Percentiles rank a stretch among this genome's conserved stretches.
These are phyloP conservation scores for Penicillium sp. DNA, from an alignment of 2,329 filamentous ascomycete genomes.

Conservation along the genomic window DNA sequence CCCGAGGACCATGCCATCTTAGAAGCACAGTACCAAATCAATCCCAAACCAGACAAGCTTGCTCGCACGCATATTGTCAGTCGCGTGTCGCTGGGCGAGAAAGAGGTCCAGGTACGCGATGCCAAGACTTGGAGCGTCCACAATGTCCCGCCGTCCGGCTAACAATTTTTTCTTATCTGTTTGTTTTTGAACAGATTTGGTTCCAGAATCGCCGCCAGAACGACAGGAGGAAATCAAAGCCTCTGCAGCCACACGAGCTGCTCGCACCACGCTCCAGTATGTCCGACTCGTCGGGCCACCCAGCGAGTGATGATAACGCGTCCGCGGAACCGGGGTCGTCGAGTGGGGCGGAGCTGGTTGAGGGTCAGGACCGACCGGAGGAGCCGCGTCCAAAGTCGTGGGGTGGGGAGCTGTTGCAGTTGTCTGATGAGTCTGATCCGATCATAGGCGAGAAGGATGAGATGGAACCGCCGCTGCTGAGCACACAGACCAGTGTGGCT, in stretches of 20 bases:
- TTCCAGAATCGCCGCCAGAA: slow-evolving; percentile 96
- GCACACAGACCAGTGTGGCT: slow-evolving; percentile 36
- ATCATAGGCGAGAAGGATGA: slow-evolving; percentile 31
- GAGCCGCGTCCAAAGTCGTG: slow-evolving; percentile 22
- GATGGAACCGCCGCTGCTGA: slow-evolving; percentile 23
- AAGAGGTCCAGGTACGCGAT: slow-evolving; percentile 84
- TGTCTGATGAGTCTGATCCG: slow-evolving; percentile 28
- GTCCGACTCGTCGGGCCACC: slow-evolving; percentile 30
- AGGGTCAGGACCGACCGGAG: slow-evolving; percentile 23
- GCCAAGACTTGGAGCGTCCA: slow-evolving; percentile 26
- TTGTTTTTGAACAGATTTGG: slow-evolving; percentile 70
- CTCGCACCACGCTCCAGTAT: slow-evolving; percentile 42
- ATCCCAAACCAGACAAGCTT: slow-evolving; percentile 89
- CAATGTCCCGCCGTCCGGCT: slow-evolving; percentile 24
- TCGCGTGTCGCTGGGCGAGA: slow-evolving; percentile 86
- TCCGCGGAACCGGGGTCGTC: slow-evolving; percentile 31
- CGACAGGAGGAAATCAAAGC: slow-evolving; percentile 83
- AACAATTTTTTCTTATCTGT: slow-evolving; percentile 2
- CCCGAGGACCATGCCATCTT: slow-evolving; percentile 86
- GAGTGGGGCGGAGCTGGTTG: slow-evolving; percentile 31
- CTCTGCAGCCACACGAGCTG: slow-evolving; percentile 76
- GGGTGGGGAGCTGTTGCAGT: slow-evolving; percentile 25
- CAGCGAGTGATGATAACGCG: slow-evolving; percentile 31
- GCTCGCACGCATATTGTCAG: slow-evolving; percentile 81
- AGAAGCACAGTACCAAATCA: slow-evolving; percentile 79